phyloP scores from a whole-genome alignment of 2,329 filamentous ascomycete species.

The Sphaerulina vaccinii region DNA sequence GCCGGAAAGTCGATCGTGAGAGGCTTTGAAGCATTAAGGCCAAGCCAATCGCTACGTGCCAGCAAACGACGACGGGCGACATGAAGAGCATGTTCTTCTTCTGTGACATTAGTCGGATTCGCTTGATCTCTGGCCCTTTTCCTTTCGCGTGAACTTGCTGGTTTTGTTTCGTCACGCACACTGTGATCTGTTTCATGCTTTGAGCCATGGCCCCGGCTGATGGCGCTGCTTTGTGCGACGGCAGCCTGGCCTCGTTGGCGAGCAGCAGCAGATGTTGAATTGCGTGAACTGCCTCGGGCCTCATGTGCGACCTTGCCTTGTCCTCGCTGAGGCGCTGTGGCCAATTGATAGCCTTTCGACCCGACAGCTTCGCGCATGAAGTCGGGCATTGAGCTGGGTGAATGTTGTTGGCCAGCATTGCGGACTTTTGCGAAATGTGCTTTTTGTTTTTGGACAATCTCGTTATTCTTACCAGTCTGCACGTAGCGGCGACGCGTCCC shows the following conservation, averaged over 20 bases:
- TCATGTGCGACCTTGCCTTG: background rate
- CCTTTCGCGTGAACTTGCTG: background rate
- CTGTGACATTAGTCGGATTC: background rate
- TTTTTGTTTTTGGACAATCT: slow-evolving; percentile 43
- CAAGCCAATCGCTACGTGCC: slow-evolving; percentile 35
- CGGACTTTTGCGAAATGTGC: slow-evolving; percentile 48
- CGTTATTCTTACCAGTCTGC: slow-evolving; percentile 36
- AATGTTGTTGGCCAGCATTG: slow-evolving; percentile 15
- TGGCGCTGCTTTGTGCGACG: too few species aligned
- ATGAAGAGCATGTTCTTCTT: background rate
- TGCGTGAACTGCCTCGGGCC: background rate
- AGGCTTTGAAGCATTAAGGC: slow-evolving; percentile 30
- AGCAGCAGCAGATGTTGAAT: background rate
- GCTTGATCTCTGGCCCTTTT: background rate
- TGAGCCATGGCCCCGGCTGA: too few species aligned
- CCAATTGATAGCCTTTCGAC: slow-evolving; percentile 8
- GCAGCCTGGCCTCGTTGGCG: background rate
- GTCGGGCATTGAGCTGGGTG: slow-evolving; percentile 14
- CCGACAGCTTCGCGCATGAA: slow-evolving; percentile 13
- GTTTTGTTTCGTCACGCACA: background rate
- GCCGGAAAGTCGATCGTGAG: slow-evolving; percentile 29
- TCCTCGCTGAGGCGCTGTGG: background rate
- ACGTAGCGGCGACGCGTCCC: slow-evolving; percentile 39
- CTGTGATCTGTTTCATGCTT: background rate
- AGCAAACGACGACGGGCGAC: slow-evolving; percentile 27